Base-by-base conservation (phyloP, 371 early-diverging fungal genomes). In the Smittium mucronatum region DNA sequence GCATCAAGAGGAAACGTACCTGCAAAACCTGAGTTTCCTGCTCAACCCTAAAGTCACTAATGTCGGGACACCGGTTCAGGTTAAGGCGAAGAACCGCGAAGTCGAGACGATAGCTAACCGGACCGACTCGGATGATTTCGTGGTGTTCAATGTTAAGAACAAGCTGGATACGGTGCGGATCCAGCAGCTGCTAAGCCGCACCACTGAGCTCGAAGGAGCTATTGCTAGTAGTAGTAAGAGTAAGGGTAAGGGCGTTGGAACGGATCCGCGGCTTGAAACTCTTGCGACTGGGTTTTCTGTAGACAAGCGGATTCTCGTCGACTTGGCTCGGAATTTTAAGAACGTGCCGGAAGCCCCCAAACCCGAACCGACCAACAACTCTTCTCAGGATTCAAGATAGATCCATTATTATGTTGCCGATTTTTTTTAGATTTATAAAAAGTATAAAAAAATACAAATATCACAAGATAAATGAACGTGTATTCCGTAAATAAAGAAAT, bases 21-120 rank as follows among this genome's bases (percentile, higher is more conserved):
- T 31, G 65, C 65, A 65, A 33, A 65, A 65, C n/a, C n/a, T 65
- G 65, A 34, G 34, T 31, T 65, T 65, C 25, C 34, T 65, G 5
- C 65, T 65, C 5, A 65, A 65, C n/a, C 65, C 65, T n/a, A 65
- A 65, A 33, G 34, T 65, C 34, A 34, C n/a, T 5, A n/a, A 25
- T 2, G 5, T 47, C 11, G 21, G 21, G 21, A 31, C 25, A n/a
- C 30, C n/a, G 5, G 30, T 2, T 2, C n/a, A 17, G 17, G 17
- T 15, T 5, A 65, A 33, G 25, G 26, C 32, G 30, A n/a, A 31
- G 34, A 65, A 65, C 65, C 2, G 25, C 15, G n/a, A n/a, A 36
- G 31, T 65, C 15, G 65, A 65, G n/a, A 65, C 65, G n/a, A 36
- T 65, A 1, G 36, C 32, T n/a, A 65, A 34, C n/a, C 65, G 65